phyloP scores from a whole-genome alignment of 129 eudicot species.

The carrot (Daucus carota) region DH1_v3.0 NC_030387.2:12352501-12353000 shows the following conservation, averaged over 20 bases:
- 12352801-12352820: not conserved
- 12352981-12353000: not conserved
- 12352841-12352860: not conserved
- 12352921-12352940: not conserved
- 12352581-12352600: not conserved
- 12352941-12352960: not conserved
- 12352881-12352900: not conserved
- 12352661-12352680: not conserved
- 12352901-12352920: not conserved
- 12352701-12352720: not conserved
- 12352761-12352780: not conserved
- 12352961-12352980: not conserved
- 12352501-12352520: not conserved
- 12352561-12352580: not conserved
- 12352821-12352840: not conserved
- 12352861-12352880: not conserved
- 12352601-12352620: not conserved
- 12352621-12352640: not conserved
- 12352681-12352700: not conserved
- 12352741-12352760: not conserved
- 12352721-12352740: not conserved
- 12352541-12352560: not conserved
- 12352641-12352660: not conserved
- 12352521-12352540: not conserved
- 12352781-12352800: not conserved